Evolutionary conservation across 2,329 filamentous ascomycete genomes (phyloP), one percentile per base, ranked within the genome.

Genomic region (Microdochium trichocladiopsis): DNA sequence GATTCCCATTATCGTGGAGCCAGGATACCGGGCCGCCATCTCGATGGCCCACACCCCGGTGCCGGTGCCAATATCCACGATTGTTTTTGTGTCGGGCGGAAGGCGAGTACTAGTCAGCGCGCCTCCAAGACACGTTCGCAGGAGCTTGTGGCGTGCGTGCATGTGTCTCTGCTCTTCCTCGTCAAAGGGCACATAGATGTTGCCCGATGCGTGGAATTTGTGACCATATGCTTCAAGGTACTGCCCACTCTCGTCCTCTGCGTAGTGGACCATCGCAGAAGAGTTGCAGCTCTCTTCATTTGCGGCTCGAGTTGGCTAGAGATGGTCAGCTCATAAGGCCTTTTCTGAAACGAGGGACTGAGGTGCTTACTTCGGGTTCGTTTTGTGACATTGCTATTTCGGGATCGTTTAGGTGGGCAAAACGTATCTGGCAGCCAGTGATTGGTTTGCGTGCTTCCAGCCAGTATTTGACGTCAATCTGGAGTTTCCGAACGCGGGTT

Each of bases 31-130:
- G 45, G 63, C 65, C 4, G 66, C 73, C 66, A 73, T 70, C 41
- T 73, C 72, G 48, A 71, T 62, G 37, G 71, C 69, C 73, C 72
- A 76, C 22, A 68, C 56, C 33, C 72, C 73, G 6, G 64, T 72
- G 2, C 73, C 73, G 41, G 66, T 66, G 22, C 73, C 73, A 3
- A 75, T 58, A 52, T 76, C 73, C 22, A 75, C 58, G 28, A 76
- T 69, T 37, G 54, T 52, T n/a, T 58, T 37, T 36, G 60, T 56
- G 10, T 61, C 56, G 5, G 62, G 52, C 16, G 63, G 62, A 16
- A 66, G 57, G 41, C 61, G 60, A 2, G 63, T 63, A 12, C 45
- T 28, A 31, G 63, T 64, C 22, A 66, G 56, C 8, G 57, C 60
- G 24, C 63, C 63, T 43, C 62, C 62, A 16, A 66, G 56, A 43